Evolutionary conservation across 352 stramenopile species (phyloP).

Genomic region (Globisporangium perplexum): DNA sequence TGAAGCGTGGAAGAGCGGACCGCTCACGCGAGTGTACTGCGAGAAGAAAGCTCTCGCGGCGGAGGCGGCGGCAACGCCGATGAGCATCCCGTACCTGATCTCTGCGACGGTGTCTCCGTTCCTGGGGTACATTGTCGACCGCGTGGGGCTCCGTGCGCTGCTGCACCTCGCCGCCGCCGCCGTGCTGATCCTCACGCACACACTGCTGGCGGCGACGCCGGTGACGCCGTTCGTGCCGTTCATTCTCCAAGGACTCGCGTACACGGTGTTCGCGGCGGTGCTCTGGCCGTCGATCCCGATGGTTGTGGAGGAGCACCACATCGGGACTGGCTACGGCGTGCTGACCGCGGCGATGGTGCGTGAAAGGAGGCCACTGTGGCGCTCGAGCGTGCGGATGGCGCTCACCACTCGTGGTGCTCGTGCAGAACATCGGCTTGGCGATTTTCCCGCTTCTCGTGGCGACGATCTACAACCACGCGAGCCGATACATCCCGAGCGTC

Average conservation of each 20-base stretch:
- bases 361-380: not conserved
- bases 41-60: conserved; percentile 54
- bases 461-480: conserved; percentile 27
- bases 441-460: conserved; percentile 58
- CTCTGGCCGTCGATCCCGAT: conserved; percentile 66
- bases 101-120: conserved; percentile 86
- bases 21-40: conserved; percentile 55
- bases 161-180: conserved; percentile 74
- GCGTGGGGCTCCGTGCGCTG: conserved; percentile 76
- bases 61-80: conserved; percentile 70
- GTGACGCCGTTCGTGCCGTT: conserved; percentile 53
- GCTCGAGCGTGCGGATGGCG: not conserved
- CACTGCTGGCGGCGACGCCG: conserved; percentile 55
- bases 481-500: conserved; percentile 42
- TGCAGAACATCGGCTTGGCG: conserved; percentile 57
- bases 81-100: conserved; percentile 93
- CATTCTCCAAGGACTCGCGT: conserved; percentile 71
- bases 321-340: conserved; percentile 15
- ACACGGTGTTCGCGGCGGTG: conserved; percentile 70
- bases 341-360: conserved; percentile 13
- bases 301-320: conserved; percentile 13
- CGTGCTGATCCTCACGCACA: conserved; percentile 79
- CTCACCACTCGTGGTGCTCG: conserved; percentile 25
- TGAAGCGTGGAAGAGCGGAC: conserved; percentile 59
- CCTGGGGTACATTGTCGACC: conserved; percentile 90